Conservation (phyloP, 2,329 filamentous ascomycete species). For the Dothidotthia symphoricarpi region DNA sequence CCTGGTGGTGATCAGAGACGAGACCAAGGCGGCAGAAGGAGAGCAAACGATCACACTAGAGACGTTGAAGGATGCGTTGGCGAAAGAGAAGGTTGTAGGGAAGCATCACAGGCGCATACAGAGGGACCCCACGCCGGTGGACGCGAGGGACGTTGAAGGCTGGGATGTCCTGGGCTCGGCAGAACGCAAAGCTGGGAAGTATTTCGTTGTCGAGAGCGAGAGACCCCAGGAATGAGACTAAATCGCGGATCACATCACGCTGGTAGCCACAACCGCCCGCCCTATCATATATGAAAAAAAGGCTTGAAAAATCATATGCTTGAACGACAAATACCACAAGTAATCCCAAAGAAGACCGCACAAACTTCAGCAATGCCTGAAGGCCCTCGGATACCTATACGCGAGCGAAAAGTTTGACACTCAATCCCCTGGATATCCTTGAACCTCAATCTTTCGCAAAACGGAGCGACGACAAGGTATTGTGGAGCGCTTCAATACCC, state of each 20-base stretch:
- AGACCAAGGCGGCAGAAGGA: slow-evolving; percentile 58
- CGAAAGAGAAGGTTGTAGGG: slow-evolving; percentile 61
- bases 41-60: slow-evolving; percentile 61
- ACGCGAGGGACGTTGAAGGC: slow-evolving; percentile 53
- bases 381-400: background rate
- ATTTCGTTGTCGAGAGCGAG: slow-evolving; percentile 72
- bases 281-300: background rate
- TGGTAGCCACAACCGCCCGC: background rate
- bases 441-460: background rate
- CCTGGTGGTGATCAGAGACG: slow-evolving; percentile 76
- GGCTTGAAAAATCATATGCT: background rate
- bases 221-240: slow-evolving; percentile 37
- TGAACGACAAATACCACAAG: background rate
- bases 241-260: background rate
- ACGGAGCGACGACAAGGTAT: slow-evolving; percentile 1
- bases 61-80: slow-evolving; percentile 57
- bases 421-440: background rate
- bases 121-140: slow-evolving; percentile 44
- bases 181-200: slow-evolving; percentile 65
- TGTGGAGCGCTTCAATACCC: background rate
- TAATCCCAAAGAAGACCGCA: background rate
- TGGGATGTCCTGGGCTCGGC: slow-evolving; percentile 72
- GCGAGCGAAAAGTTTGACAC: background rate
- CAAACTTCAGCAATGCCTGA: background rate
- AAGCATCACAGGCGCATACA: slow-evolving; percentile 52